Evolutionary conservation across 805 yeast species (phyloP), one percentile per base, ranked within the genome.

Genomic region (Yamadazyma ubonensis): DNA sequence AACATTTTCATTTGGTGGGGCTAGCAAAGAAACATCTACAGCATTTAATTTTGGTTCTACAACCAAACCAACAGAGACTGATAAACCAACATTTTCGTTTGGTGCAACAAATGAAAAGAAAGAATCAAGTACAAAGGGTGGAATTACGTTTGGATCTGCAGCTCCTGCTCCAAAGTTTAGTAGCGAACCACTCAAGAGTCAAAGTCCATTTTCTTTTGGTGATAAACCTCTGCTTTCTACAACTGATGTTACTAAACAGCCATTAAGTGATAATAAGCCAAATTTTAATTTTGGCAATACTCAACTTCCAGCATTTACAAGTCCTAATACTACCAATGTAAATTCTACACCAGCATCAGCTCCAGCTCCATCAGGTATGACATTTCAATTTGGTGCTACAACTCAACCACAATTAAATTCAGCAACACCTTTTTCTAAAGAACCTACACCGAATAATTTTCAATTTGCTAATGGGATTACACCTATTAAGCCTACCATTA

Each of bases 351-450:
- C 25, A 15, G 21, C 29, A 11, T 17, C 41, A 5, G 23, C 36
- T 7, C 11, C 44, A 38, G 26, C 32, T 7, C 26, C 26, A 7
- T 25, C 40, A 9, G 30, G 8, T 4, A 18, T 19, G 15, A n/a
- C 27, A 8, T 57, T 57, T 35, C 56, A 51, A 31, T 59, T 59
- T 38, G 54, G 59, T 8, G 54, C 54, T 8, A 42, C 43, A 14
- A 53, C 50, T 27, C 60, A 58, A 30, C 49, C 58, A 1, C 51
- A 61, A 2, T 65, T 65, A 4, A 56, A 68, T 1, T 42, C 36
- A 14, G 57, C 68, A 1, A 41, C 35, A 3, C 32, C 38, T 10
- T 41, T 36, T 30, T 18, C 22, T 9, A 37, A 38, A 25, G 40
- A 38, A 30, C 37, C 33, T 5, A 37, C 46, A 6, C 28, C 25